Base-by-base conservation (phyloP, 805 yeast genomes). In the Ogataea methanolica region DNA sequence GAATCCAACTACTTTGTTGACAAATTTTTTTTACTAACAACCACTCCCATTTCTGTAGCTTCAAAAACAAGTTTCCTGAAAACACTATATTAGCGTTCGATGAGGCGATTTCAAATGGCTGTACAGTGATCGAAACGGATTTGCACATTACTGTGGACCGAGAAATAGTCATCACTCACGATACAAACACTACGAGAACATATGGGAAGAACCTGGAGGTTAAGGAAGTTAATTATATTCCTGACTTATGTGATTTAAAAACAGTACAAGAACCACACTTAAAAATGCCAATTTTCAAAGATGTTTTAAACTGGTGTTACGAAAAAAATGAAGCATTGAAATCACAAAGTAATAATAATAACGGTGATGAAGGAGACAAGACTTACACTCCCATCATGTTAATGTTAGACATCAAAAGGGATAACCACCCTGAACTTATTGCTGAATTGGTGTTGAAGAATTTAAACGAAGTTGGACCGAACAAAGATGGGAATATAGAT, bases 301-400 rank as follows among this genome's bases (percentile, higher is more conserved):
- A 64, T n/a, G 51, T 60, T 0, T 50, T 70, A 7, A 39, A 48
- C 7, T 70, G 74, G 74, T 51, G 62, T 42, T 71, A 33, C 61
- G 74, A 74, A 58, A 75, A 55, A 67, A 69, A 61, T 70, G 65
- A 56, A 69, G 72, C 42, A 57, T 63, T 52, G 61, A 65, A 17
- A 21, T 37, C 14, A 21, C 31, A 37, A 19, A 15, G 16, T 14
- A 22, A 21, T 21, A 14, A 16, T 8, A 39, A 39, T 14, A 12
- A 39, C 14, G 9, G n/a, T n/a, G 29, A 43, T 68, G 73, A 44
- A 14, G 33, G 36, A 14, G 16, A 17, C 5, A 19, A 23, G 14
- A 46, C 44, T 6, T 17, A 14, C n/a, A 29, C 39, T 12, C 39
- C 42, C 57, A 70, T 60, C 68, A 72, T 66, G 72, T 68, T 56